Evolutionary conservation across 768 basidiomycete genomes (phyloP), one percentile per base, ranked within the genome.

Genomic region (Boletus patriciae): DNA sequence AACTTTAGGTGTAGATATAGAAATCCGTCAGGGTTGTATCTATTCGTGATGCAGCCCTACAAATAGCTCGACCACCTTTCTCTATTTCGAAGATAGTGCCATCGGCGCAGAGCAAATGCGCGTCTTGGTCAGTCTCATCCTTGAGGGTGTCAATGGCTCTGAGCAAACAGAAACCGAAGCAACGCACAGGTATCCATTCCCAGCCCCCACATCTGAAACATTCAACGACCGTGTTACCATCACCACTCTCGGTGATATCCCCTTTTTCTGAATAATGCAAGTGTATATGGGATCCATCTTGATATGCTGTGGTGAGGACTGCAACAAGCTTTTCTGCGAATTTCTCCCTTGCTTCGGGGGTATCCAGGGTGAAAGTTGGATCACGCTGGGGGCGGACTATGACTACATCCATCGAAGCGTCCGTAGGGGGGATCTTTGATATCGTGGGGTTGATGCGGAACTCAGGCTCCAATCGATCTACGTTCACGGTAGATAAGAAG

Each of bases 171-270:
- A 55, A 57, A 59, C 21, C 27, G 23, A 33, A 31, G 31, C 5
- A 37, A 75, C 85, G 65, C 66, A 93, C 92, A 19, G 94, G 94
- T 41, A 76, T 77, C 94, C 94, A 97, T 62, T 89, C 85, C 86
- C 93, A 95, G 8, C 86, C 86, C 16, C 81, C 82, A 62, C 86
- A 88, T 25, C 93, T 80, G 49, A 86, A 78, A 63, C 90, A 90
- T 70, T 97, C 94, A 0, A 92, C 84, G 5, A 92, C 82, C 1
- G 74, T 60, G 16, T 75, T 75, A 13, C 86, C 84, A 7, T 75
- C 72, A 12, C 76, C 78, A n/a, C 75, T 75, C 0, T 71, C 58
- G 1, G 65, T 72, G 27, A 79, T 69, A 45, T 75, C 65, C 13
- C 83, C 83, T 6, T 76, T 70, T 16, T 64, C 67, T 7, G 69